Evolutionary conservation across 495 filamentous ascomycete species (phyloP).

Genomic region (Hypoxylon trugodes): DNA sequence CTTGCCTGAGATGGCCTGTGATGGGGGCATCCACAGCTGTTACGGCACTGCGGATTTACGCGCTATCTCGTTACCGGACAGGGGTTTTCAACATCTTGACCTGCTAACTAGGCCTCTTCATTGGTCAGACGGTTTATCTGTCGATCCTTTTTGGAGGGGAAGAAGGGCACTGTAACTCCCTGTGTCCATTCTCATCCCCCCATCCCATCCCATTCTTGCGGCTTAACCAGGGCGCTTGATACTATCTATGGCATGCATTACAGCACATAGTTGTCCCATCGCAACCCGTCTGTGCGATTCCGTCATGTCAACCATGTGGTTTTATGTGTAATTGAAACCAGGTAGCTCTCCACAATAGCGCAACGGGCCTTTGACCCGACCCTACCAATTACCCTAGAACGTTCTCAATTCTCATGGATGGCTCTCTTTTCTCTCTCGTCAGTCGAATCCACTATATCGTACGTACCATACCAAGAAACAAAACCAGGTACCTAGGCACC

Average conservation of each 20-base stretch:
- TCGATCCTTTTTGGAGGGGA: conserved; percentile 27
- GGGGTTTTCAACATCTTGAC: conserved; percentile 30
- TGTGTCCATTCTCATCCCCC: too few relatives aligned
- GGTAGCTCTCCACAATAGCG: conserved; percentile 2
- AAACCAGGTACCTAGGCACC: too few relatives aligned
- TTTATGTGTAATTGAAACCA: conserved; percentile 17
- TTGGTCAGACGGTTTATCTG: conserved; percentile 37
- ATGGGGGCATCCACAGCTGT: background rate
- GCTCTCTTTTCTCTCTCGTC: background rate
- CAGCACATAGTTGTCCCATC: conserved; percentile 21
- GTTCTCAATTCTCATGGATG: background rate
- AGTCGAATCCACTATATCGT: background rate
- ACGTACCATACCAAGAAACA: background rate
- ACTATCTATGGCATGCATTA: conserved; percentile 30
- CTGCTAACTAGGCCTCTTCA: conserved; percentile 16
- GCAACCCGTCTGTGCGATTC: conserved; percentile 20
- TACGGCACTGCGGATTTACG: conserved; percentile 11
- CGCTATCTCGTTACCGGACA: conserved; percentile 27
- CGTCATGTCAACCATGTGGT: conserved; percentile 34
- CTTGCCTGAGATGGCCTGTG: background rate
- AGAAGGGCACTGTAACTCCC: too few relatives aligned
- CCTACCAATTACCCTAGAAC: too few relatives aligned
- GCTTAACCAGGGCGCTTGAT: conserved; percentile 18
- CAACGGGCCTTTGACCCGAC: conserved; percentile 7
- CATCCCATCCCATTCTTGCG: conserved; percentile 28